Percentiles rank a stretch among this genome's conserved stretches.
phyloP scores from a whole-genome alignment of 192 early-diverging fungal species.

The Coemansia sp. region DNA sequence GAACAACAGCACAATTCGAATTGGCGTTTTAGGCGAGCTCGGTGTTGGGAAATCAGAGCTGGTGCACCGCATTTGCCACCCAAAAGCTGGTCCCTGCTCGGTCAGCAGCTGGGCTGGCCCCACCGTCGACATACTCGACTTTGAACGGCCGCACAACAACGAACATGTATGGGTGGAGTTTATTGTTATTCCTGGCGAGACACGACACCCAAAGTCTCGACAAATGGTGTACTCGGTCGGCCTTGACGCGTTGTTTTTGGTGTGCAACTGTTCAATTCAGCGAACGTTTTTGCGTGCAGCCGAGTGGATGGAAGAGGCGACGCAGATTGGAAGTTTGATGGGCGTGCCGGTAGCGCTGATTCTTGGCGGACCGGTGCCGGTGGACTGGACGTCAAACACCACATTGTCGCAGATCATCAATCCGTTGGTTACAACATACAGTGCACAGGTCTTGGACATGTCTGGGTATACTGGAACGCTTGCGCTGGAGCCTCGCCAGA shows the following conservation, averaged over 20 bases:
- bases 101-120: slow-evolving; percentile 19
- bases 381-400: slow-evolving; percentile 26
- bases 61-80: slow-evolving; percentile 41
- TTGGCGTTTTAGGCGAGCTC: slow-evolving; percentile 44
- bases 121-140: slow-evolving; percentile 31
- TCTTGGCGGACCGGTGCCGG: slow-evolving; percentile 28
- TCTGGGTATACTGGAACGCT: slow-evolving; percentile 20
- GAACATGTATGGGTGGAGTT: slow-evolving; percentile 43
- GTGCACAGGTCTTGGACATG: slow-evolving; percentile 28
- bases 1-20: slow-evolving; percentile 41
- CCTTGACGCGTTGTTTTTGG: slow-evolving; percentile 40
- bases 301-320: slow-evolving; percentile 50
- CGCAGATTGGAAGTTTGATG: background rate
- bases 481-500: slow-evolving; percentile 15
- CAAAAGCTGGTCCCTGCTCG: background rate
- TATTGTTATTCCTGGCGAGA: slow-evolving; percentile 40
- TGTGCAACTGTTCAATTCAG: slow-evolving; percentile 35
- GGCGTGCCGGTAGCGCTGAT: slow-evolving; percentile 32
- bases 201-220: slow-evolving; percentile 37
- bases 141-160: slow-evolving; percentile 12
- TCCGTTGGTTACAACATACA: slow-evolving; percentile 22
- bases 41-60: slow-evolving; percentile 44
- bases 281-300: slow-evolving; percentile 32
- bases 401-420: slow-evolving; percentile 19
- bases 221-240: slow-evolving; percentile 47